A percentile compares a stretch with the other conserved stretches of the same genome.
These are phyloP conservation scores for Syzygium aqueum DNA, from an alignment of 345 rosid genomes.

Conservation along the genomic window DNA sequence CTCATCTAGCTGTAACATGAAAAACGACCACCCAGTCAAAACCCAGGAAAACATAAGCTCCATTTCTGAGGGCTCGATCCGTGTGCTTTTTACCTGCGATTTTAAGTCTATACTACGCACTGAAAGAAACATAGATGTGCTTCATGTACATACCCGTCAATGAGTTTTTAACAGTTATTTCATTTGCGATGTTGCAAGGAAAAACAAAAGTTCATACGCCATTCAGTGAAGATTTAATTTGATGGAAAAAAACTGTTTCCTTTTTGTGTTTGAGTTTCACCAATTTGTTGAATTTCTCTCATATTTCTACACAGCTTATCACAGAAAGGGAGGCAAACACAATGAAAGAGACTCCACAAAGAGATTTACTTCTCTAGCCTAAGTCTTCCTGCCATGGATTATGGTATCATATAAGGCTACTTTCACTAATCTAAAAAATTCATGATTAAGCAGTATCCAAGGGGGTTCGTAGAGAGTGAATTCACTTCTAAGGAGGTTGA, in stretches of 20 bases:
- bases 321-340: background rate
- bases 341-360: background rate
- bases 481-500: background rate
- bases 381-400: background rate
- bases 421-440: background rate
- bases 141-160: background rate
- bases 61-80: background rate
- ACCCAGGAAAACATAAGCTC: background rate
- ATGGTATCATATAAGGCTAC: background rate
- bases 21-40: background rate
- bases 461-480: background rate
- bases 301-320: background rate
- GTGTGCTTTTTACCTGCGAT: background rate
- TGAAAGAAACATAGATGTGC: background rate
- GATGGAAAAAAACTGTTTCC: background rate
- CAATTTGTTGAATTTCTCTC: background rate
- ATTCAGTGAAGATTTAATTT: background rate
- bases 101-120: background rate
- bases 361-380: background rate
- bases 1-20: background rate
- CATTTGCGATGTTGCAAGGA: background rate
- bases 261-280: background rate
- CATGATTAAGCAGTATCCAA: background rate
- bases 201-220: background rate
- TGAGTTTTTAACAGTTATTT: background rate